Evolutionary conservation across 164 flowering plant species (phyloP), one percentile per base, ranked within the genome.

Genomic region (Berberis vulgaris): DNA sequence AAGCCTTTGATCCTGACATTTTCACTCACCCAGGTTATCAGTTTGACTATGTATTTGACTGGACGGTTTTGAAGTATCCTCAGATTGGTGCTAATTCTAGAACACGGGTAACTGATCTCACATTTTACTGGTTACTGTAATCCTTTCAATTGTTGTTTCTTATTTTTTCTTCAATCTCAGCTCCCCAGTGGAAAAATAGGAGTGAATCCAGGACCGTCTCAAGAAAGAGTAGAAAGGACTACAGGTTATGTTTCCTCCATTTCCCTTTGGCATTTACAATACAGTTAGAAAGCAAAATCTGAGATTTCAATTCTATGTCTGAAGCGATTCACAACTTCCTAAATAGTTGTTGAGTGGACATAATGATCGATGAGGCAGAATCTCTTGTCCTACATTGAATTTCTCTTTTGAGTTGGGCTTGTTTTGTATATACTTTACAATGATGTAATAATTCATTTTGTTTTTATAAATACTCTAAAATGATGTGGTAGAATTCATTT

Each of bases 1-100:
- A 26, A 26, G 26, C 26, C 26, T 26, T 26, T 26, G 26, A 26
- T 26, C 26, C 26, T 52, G 13, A 7, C n/a, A 10, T 52, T 49
- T 12, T 68, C n/a, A 42, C 54, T 45, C 12, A 13, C 66, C 55
- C 77, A 81, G 85, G 82, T 49, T 77, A 75, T 74, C 82, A 79
- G 67, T 81, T 76, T 67, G 85, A 81, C 62, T 77, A 79, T 73
- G 82, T 81, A 40, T 81, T 81, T 69, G 84, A 81, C 63, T 81
- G 84, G 85, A 81, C 82, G 10, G 69, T 79, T 61, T 68, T 79
- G 75, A 81, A 81, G 65, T 81, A 79, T 42, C 82, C 85, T 49
- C 83, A 81, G 61, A 74, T 72, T 70, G 75, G 80, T 44, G 66
- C 77, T 62, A 75, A 69, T 59, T 76, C 83, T 41, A 77, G 82